Conservation (phyloP, 345 rosid species). For the Triadica sebifera region DNA sequence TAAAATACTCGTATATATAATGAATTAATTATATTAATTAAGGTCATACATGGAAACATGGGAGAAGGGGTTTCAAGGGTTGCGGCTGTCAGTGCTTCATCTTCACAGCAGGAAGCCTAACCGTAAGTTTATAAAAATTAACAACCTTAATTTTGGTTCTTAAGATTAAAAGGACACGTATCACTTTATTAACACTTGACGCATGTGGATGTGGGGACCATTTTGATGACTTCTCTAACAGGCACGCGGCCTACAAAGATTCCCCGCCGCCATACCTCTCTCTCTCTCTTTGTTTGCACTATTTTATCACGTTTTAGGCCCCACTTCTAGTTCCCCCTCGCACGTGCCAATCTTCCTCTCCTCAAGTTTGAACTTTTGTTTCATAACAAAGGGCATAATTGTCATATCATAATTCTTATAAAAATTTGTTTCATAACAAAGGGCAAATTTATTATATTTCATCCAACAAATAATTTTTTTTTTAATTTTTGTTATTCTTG, state of each 20-base stretch:
- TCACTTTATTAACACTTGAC: constrained; percentile 11
- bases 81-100: constrained; percentile 50
- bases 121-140: not conserved
- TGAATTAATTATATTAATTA: constrained; percentile 18
- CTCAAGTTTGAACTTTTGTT: not conserved
- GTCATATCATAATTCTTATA: too few species aligned
- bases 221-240: constrained; percentile 26
- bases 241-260: constrained; percentile 46
- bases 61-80: constrained; percentile 37
- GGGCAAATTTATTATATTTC: too few species aligned
- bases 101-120: constrained; percentile 26
- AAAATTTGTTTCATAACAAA: too few species aligned
- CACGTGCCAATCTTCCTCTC: constrained; percentile 21
- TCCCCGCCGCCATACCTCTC: constrained; percentile 48
- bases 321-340: not conserved
- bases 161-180: constrained; percentile 23
- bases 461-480: too few species aligned
- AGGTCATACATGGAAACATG: too few species aligned
- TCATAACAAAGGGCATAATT: too few species aligned
- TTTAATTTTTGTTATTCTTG: too few species aligned
- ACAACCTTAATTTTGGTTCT: not conserved
- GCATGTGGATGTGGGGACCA: constrained; percentile 40
- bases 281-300: not conserved
- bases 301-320: constrained; percentile 31
- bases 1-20: not conserved